Evolutionary conservation across 2,329 filamentous ascomycete species (phyloP), one percentile per base, ranked within the genome.

Genomic region (Aspergillus ustus): DNA sequence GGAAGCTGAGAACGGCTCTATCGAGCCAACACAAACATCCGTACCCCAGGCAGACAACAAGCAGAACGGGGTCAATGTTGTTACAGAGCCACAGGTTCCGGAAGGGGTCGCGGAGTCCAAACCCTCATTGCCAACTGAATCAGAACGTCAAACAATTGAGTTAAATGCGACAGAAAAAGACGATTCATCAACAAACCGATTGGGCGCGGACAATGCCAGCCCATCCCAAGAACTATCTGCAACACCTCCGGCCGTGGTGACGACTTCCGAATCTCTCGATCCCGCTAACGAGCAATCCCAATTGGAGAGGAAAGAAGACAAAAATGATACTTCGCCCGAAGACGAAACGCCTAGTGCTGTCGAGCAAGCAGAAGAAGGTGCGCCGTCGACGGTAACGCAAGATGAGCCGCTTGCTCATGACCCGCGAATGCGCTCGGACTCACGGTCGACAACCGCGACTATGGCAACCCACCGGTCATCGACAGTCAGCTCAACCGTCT

Each of bases 401-500:
- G 65, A 71, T 62, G 70, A 67, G 43, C 59, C 66, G 37, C 59
- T 61, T 63, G 63, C 58, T n/a, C 60, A 62, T n/a, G 69, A 74
- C 29, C 54, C 61, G 45, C 81, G 84, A 59, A 70, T 79, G 60
- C 81, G 86, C 61, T 88, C 87, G 17, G 86, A 87, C 73, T 88
- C 86, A 31, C 81, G 85, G 65, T 87, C 86, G 19, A 87, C 86
- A 2, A 83, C 83, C 20, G 78, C 81, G 3, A 83, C 82, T 11
- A 81, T 82, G 43, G 78, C 77, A 34, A 81, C 81, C 25, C 82
- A 82, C 15, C 78, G 83, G 49, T 81, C 82, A 72, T 85, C 87
- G 74, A 90, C 87, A 70, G 90, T 96, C 82, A 96, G 90, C 84
- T 98, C 95, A 69, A 89, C 96, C 72, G 93, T 97, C 72, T 99